A percentile compares a stretch with the other conserved stretches of the same genome.
Conservation (phyloP, 352 stramenopile species). For the Pythium insidiosum region DNA sequence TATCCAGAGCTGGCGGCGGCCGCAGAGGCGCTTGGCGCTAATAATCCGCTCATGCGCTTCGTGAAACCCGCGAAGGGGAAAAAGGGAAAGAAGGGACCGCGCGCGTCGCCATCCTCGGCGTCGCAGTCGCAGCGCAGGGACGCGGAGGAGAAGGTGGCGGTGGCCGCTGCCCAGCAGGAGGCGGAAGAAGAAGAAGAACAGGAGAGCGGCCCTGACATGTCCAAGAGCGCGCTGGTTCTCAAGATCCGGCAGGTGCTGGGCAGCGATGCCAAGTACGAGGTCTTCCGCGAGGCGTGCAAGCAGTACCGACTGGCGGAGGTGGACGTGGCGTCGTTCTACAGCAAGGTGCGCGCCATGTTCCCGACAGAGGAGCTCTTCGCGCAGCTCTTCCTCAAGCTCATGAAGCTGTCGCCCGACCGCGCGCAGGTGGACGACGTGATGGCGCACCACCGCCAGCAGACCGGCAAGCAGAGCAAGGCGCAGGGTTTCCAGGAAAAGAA, state of each 20-base stretch:
- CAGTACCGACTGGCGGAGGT: constrained; percentile 47
- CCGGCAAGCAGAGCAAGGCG: too few relatives aligned
- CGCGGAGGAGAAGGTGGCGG: constrained; percentile 44
- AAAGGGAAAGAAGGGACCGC: constrained; percentile 49
- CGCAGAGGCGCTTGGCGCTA: constrained; percentile 57
- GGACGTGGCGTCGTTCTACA: constrained; percentile 66
- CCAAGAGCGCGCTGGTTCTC: constrained; percentile 68
- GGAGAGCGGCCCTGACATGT: constrained; percentile 20
- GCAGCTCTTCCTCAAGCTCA: constrained; percentile 70
- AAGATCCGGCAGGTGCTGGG: constrained; percentile 72
- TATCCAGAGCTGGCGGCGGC: constrained; percentile 63
- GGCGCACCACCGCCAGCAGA: constrained; percentile 23
- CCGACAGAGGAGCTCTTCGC: constrained; percentile 42
- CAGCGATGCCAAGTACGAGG: constrained; percentile 76
- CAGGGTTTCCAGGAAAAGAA: too few relatives aligned
- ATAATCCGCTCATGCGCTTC: constrained; percentile 76
- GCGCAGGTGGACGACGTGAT: constrained; percentile 60
- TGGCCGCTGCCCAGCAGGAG: constrained; percentile 13
- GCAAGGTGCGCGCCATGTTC: constrained; percentile 60
- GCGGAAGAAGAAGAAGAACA: constrained; percentile 32
- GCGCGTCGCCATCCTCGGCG: constrained; percentile 5
- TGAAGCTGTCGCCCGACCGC: constrained; percentile 60
- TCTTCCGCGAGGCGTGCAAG: constrained; percentile 73
- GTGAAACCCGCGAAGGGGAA: constrained; percentile 71
- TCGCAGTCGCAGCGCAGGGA: constrained; percentile 1